Evolutionary conservation across 495 filamentous ascomycete genomes (phyloP), one percentile per base, ranked within the genome.

Genomic region (Filosporella fistucella): DNA sequence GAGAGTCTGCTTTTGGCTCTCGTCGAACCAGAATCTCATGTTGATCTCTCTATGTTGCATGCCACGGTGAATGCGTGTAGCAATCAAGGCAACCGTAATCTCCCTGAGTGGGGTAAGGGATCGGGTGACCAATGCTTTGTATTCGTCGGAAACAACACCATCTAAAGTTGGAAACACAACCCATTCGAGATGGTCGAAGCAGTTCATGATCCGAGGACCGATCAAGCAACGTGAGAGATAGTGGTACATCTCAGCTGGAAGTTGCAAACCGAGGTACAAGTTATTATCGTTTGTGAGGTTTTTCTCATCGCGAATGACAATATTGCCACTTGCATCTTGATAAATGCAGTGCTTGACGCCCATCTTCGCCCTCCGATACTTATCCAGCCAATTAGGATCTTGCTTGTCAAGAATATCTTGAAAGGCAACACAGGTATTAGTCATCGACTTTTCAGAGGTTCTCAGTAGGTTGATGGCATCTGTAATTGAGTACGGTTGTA

Each of bases 161-260:
- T 95, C 93, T 35, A 95, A 66, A 8, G 91, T 91, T 38, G 89
- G 79, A 18, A 76, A 69, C 37, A 95, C 73, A 22, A 84, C 63
- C 35, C 93, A 75, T 57, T 91, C 81, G 22, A 86, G 83, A 25
- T 84, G 84, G 0, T 84, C 84, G 41, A 94, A 73, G 75, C 81
- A 90, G 58, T 86, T 88, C 8, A 94, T 75, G 13, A 95, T 68
- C 30, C 89, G 82, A 2, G 89, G 74, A 6, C 88, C 81, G 47
- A 95, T 76, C 13, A 96, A 64, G 23, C 88, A 93, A 24, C 78
- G 82, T 49, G 88, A 88, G 25, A 97, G 75, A 57, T 99, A 97
- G 62, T 87, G 86, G 62, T 89, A 95, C 5, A 99, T 69, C 66
- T 99, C 94, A 43, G 90, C 81, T 1, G 94, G 90, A 13, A 99